Conservation (phyloP, 345 rosid species). For the Salix brachista region DNA sequence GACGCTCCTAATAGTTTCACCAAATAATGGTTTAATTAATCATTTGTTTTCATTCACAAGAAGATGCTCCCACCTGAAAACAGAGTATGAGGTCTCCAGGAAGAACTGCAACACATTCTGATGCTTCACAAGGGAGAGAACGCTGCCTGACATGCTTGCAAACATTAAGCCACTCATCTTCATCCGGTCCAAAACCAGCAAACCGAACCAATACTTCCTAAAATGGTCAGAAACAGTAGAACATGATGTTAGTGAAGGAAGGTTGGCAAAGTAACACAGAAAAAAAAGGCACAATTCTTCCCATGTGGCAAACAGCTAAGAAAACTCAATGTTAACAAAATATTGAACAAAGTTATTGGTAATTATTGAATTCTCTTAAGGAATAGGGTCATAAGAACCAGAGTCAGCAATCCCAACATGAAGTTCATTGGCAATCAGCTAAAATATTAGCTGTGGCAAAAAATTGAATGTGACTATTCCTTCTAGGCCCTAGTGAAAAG, state of each 20-base stretch:
- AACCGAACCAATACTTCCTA: constrained; percentile 95
- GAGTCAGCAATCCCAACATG: not conserved
- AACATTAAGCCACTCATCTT: constrained; percentile 95
- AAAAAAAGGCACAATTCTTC: not conserved
- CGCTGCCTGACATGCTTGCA: constrained; percentile 80
- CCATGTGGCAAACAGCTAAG: not conserved
- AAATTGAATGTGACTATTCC: not conserved
- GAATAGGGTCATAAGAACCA: not conserved
- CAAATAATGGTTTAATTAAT: not conserved
- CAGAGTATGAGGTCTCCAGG: constrained; percentile 96
- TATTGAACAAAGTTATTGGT: not conserved
- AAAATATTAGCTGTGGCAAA: not conserved
- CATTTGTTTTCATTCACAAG: not conserved
- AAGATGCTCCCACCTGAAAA: constrained; percentile 67
- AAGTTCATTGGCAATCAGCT: not conserved
- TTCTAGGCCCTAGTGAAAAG: not conserved
- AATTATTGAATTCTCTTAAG: not conserved
- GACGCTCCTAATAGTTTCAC: not conserved
- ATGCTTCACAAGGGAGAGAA: constrained; percentile 97
- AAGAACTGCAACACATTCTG: constrained; percentile 98
- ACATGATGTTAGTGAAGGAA: constrained; percentile 7
- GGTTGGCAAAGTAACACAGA: not conserved
- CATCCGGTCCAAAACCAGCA: constrained; percentile 92
- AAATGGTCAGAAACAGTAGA: constrained; percentile 25
- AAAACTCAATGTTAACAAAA: not conserved